These are phyloP conservation scores for Aspergillus tanneri DNA, from an alignment of 2,329 filamentous ascomycete genomes.

Conservation along the genomic window DNA sequence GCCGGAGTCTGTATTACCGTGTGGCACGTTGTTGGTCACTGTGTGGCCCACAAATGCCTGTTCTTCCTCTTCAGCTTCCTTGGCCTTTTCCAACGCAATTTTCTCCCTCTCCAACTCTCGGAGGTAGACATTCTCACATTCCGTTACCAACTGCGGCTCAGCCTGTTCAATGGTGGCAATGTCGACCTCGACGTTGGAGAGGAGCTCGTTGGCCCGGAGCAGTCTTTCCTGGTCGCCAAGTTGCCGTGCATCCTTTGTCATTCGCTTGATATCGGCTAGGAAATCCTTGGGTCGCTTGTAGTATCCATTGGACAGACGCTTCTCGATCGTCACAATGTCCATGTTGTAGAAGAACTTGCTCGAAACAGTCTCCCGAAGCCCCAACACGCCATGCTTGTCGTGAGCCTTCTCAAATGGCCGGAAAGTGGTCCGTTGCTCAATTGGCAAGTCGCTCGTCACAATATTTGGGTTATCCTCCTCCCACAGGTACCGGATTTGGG, in stretches of 20 bases:
- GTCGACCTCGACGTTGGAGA: slow-evolving; percentile 92
- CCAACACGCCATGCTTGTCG: slow-evolving; percentile 75
- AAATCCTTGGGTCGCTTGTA: slow-evolving; percentile 92
- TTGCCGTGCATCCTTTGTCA: slow-evolving; percentile 80
- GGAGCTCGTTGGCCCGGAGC: slow-evolving; percentile 85
- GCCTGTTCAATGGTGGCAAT: slow-evolving; percentile 70
- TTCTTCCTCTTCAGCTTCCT: slow-evolving; percentile 40
- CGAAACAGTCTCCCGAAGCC: slow-evolving; percentile 70
- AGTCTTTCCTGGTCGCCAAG: slow-evolving; percentile 79
- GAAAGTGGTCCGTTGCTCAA: slow-evolving; percentile 57
- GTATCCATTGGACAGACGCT: slow-evolving; percentile 93
- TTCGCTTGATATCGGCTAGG: slow-evolving; percentile 76
- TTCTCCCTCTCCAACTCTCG: slow-evolving; percentile 69
- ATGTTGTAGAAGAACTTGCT: slow-evolving; percentile 94
- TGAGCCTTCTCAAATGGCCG: slow-evolving; percentile 77
- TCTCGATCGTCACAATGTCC: slow-evolving; percentile 88
- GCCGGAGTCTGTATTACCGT: slow-evolving; percentile 54
- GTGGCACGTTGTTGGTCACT: slow-evolving; percentile 53
- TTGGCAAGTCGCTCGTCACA: slow-evolving; percentile 59
- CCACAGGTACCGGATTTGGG: slow-evolving; percentile 75
- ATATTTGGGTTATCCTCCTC: slow-evolving; percentile 74
- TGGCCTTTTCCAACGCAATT: slow-evolving; percentile 58
- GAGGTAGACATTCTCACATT: slow-evolving; percentile 79
- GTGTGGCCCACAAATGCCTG: slow-evolving; percentile 45
- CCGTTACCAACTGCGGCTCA: slow-evolving; percentile 61